A percentile compares a stretch with the other conserved stretches of the same genome.
These are phyloP conservation scores for Plasmodium vivax DNA, from an alignment of 169 alveolate genomes.

Conservation along the genomic window DNA sequence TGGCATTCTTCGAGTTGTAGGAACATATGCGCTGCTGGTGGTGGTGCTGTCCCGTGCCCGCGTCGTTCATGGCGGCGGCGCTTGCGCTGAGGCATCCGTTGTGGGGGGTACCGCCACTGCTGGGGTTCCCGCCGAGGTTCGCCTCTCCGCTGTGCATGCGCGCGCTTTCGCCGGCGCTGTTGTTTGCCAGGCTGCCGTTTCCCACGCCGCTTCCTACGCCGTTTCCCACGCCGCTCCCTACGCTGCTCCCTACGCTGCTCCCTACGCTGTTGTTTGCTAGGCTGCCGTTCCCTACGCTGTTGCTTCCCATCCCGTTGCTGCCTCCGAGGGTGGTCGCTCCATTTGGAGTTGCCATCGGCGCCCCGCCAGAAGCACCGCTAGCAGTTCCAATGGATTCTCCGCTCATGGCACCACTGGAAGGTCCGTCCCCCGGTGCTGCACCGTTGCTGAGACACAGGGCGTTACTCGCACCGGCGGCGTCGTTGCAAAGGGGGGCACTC, in stretches of 20 bases:
- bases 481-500: neutral
- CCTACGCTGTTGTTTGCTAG: neutral
- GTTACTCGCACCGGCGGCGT: neutral
- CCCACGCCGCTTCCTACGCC: too few relatives aligned
- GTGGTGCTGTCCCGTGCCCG: neutral
- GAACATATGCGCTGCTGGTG: neutral
- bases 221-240: too few relatives aligned
- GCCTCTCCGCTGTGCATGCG: neutral
- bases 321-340: neutral
- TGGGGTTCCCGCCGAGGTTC: neutral
- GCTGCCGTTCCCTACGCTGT: too few relatives aligned
- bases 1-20: conserved; percentile 1
- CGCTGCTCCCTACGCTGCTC: too few relatives aligned
- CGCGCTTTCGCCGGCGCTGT: neutral
- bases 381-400: neutral
- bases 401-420: neutral
- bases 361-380: neutral
- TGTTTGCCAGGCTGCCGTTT: neutral
- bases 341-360: neutral
- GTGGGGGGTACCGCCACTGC: neutral
- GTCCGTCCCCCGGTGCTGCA: neutral
- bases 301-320: neutral
- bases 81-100: neutral
- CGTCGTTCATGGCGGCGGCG: neutral
- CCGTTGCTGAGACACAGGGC: neutral